Percentiles rank a stretch among this genome's conserved stretches.
These are phyloP conservation scores for Penicillium ochrochloron DNA, from an alignment of 495 filamentous ascomycete genomes.

Conservation along the genomic window DNA sequence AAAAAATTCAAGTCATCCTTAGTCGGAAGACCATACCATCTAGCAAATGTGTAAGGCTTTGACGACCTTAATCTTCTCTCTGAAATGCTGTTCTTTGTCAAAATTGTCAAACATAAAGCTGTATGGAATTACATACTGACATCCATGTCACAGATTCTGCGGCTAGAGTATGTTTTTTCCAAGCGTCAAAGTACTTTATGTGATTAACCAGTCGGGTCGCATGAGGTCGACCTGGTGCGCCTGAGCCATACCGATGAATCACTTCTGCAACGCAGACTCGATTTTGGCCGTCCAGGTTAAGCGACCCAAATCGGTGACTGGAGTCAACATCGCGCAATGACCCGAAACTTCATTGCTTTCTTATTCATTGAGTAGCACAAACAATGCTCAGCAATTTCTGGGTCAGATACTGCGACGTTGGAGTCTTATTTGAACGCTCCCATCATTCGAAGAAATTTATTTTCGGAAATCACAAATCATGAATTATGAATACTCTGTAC, in stretches of 20 bases:
- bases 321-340: neutral
- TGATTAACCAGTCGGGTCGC: neutral
- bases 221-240: neutral
- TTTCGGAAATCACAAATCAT: neutral
- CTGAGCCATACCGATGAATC: neutral
- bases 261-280: neutral
- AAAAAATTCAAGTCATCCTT: constrained; percentile 53
- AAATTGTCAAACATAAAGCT: neutral
- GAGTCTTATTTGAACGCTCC: neutral
- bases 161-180: neutral
- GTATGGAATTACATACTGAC: neutral
- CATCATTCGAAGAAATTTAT: neutral
- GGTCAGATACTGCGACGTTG: too few species aligned
- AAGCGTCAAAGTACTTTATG: neutral
- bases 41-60: constrained; percentile 38
- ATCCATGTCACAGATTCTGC: neutral
- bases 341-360: neutral
- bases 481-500: neutral
- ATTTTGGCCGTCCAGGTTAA: neutral
- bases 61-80: constrained; percentile 36
- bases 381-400: neutral
- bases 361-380: neutral
- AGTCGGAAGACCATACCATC: constrained; percentile 53
- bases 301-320: neutral
- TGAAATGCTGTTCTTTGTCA: constrained; percentile 12